Evolutionary conservation across 2,329 filamentous ascomycete species (phyloP).

Genomic region (Ophiostoma sp.): DNA sequence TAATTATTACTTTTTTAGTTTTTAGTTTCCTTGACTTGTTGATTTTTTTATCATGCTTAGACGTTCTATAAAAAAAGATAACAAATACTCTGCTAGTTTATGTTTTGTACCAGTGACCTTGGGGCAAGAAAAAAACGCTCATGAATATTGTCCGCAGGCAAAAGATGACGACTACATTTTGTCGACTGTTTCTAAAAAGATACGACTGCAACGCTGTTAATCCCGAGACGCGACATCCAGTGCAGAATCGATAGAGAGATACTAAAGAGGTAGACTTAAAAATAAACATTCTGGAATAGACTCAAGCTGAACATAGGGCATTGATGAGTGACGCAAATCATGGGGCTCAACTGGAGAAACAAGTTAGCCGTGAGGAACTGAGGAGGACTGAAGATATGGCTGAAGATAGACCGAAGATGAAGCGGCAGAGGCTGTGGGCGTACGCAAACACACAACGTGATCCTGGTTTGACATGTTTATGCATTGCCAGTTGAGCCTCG

Average conservation of each 20-base stretch:
- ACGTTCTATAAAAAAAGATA: neutral
- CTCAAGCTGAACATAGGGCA: neutral
- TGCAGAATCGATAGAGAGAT: neutral
- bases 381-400: neutral
- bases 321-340: constrained; percentile 14
- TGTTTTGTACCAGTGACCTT: neutral
- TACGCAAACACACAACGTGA: constrained; percentile 13
- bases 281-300: neutral
- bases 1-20: neutral
- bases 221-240: neutral
- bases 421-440: neutral
- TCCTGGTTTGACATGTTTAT: neutral
- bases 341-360: constrained; percentile 13
- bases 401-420: neutral
- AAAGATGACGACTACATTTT: constrained; percentile 14
- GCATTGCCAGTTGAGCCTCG: constrained; percentile 7
- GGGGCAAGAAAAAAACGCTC: neutral
- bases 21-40: neutral
- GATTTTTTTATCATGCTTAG: neutral
- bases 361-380: neutral
- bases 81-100: neutral
- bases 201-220: constrained; percentile 4
- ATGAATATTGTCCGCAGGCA: neutral
- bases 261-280: neutral
- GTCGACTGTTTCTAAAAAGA: constrained; percentile 14